Conservation (phyloP, 148 eudicot genomes). For the Camellia japonica region DNA sequence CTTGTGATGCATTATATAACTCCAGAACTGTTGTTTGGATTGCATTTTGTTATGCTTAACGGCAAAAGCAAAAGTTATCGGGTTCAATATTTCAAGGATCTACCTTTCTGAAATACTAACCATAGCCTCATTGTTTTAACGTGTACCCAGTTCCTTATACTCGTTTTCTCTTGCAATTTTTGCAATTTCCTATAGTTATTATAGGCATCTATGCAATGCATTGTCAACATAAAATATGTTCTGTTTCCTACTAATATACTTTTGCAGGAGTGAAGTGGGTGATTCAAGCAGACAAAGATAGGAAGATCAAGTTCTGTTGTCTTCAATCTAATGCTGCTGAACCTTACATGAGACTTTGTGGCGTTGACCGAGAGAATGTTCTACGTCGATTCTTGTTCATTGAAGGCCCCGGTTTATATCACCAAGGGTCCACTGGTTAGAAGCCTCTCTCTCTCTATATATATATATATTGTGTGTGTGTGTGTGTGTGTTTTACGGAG, state of each 20-base stretch:
- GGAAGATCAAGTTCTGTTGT: slow-evolving; percentile 89
- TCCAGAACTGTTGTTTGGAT: too few relatives aligned
- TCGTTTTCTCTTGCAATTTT: not conserved
- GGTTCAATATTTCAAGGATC: not conserved
- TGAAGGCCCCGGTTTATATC: slow-evolving; percentile 79
- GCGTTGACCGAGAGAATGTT: slow-evolving; percentile 73
- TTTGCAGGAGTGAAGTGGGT: slow-evolving; percentile 85
- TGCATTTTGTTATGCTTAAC: not conserved
- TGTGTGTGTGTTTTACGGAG: too few relatives aligned
- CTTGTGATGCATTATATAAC: not conserved
- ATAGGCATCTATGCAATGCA: not conserved
- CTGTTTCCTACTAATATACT: not conserved
- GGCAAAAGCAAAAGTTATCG: not conserved
- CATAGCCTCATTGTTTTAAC: too few relatives aligned
- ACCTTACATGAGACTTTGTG: slow-evolving; percentile 77
- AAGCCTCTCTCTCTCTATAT: slow-evolving; percentile 1
- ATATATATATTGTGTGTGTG: not conserved
- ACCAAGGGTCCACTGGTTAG: slow-evolving; percentile 90
- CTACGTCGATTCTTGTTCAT: slow-evolving; percentile 82
- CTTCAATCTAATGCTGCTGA: slow-evolving; percentile 93
- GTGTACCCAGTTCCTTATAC: not conserved
- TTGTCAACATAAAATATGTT: not conserved
- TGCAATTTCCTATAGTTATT: not conserved
- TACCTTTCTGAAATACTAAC: too few relatives aligned
- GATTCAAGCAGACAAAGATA: slow-evolving; percentile 66